Conservation (phyloP, 2,329 filamentous ascomycete species). For the Botryosphaeria dothidea region DNA sequence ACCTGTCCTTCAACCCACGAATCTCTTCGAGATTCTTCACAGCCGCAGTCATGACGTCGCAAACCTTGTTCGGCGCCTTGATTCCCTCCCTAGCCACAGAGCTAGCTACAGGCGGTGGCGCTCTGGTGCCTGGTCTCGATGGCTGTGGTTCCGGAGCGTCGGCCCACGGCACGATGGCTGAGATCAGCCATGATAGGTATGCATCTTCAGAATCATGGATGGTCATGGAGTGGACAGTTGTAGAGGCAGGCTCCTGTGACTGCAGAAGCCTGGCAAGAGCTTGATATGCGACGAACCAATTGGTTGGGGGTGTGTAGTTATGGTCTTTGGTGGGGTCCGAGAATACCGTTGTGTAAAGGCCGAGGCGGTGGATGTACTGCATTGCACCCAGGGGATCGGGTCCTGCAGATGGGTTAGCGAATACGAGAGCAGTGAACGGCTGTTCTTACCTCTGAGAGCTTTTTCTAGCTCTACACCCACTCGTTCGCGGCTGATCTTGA, state of each 20-base stretch:
- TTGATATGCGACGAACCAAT: conserved; percentile 67
- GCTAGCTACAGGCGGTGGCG: conserved; percentile 59
- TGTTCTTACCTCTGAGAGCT: conserved; percentile 63
- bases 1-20: conserved; percentile 56
- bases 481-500: conserved; percentile 91
- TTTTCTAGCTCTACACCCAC: conserved; percentile 88
- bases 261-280: conserved; percentile 46
- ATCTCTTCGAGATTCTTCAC: conserved; percentile 66
- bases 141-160: conserved; percentile 44
- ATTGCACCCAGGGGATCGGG: conserved; percentile 63
- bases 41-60: conserved; percentile 66
- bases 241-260: background rate
- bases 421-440: conserved; percentile 17
- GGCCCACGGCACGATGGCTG: conserved; percentile 73
- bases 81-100: conserved; percentile 75
- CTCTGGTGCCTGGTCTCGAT: conserved; percentile 49
- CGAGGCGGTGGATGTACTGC: conserved; percentile 65
- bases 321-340: conserved; percentile 62
- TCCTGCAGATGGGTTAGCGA: conserved; percentile 33
- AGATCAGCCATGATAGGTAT: conserved; percentile 77
- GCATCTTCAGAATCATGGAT: conserved; percentile 63
- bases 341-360: conserved; percentile 73
- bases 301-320: conserved; percentile 57
- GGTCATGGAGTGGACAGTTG: conserved; percentile 42
- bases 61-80: conserved; percentile 74